Base-by-base conservation (phyloP, 306 rosid genomes). In the Canavalia ensiformis region DNA sequence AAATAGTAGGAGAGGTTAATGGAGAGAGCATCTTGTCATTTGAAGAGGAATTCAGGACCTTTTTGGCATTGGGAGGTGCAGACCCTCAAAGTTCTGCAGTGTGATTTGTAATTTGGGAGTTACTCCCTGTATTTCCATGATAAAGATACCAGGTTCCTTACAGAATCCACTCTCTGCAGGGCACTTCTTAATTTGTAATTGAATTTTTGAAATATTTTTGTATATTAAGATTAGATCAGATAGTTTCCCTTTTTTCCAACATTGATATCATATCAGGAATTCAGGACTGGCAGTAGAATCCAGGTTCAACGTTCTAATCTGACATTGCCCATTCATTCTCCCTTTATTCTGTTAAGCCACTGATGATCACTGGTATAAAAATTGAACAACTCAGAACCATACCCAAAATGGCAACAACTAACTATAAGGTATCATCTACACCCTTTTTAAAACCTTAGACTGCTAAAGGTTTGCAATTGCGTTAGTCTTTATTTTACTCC, bases 271-370 rank as follows among this genome's bases (percentile, higher is more conserved):
- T 54, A 41, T 72, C 39, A 54, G 47, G 50, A 59, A 73, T 25
- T 74, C 75, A 62, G 7, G 31, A 64, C 62, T 3, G 33, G 37
- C 5, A 29, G 39, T 2, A 75, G 57, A 75, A 29, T 59, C 25
- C 44, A 70, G n/a, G 49, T 70, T 83, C 79, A 63, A 70, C 11
- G 45, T 70, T 49, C 64, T 33, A 9, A 82, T 59, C 42, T 18
- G 7, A 13, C 1, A 42, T 65, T 82, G 54, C 77, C 55, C 68
- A 49, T 5, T 68, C 37, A 55, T 41, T 49, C 29, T 58, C 68
- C 56, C 13, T 34, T 75, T 68, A 39, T 50, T 76, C 60, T 31
- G 25, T 60, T 76, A 82, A 59, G 78, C 47, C 65, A 76, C 25
- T 51, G 63, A 57, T 60, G 42, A 67, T 77, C 59, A 65, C 8